These are phyloP conservation scores for Dorcoceras hygrometricum DNA, from an alignment of 257 asterid species.

Conservation along the genomic window DNA sequence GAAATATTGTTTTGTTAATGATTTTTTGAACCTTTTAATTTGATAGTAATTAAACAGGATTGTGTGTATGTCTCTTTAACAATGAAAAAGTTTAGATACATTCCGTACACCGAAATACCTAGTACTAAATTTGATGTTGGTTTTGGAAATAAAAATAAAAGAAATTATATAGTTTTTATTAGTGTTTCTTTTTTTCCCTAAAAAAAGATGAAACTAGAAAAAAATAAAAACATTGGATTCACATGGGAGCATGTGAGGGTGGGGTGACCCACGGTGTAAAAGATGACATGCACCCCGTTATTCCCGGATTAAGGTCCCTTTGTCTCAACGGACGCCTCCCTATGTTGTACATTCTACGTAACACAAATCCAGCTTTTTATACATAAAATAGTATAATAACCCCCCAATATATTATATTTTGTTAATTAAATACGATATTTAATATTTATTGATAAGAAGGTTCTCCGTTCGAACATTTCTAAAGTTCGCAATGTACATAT, in stretches of 20 bases:
- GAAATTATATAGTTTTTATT: no score
- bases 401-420: no score
- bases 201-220: constrained; percentile 3
- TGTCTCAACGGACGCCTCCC: constrained; percentile 31
- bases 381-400: neutral
- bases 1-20: no score
- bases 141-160: no score
- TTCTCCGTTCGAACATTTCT: neutral
- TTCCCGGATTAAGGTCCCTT: constrained; percentile 53
- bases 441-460: neutral
- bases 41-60: no score
- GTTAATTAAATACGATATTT: neutral
- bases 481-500: neutral
- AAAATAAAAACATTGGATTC: constrained; percentile 25
- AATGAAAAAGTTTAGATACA: no score
- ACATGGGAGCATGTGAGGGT: constrained; percentile 79
- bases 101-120: no score
- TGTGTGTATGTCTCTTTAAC: no score
- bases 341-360: constrained; percentile 23
- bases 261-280: constrained; percentile 62
- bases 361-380: constrained; percentile 2
- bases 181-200: no score
- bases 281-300: constrained; percentile 64
- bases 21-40: no score
- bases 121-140: no score